A percentile compares a stretch with the other conserved stretches of the same genome.
These are phyloP conservation scores for Arabidopsis suecica DNA, from an alignment of 345 rosid genomes.

Conservation along the genomic window DNA sequence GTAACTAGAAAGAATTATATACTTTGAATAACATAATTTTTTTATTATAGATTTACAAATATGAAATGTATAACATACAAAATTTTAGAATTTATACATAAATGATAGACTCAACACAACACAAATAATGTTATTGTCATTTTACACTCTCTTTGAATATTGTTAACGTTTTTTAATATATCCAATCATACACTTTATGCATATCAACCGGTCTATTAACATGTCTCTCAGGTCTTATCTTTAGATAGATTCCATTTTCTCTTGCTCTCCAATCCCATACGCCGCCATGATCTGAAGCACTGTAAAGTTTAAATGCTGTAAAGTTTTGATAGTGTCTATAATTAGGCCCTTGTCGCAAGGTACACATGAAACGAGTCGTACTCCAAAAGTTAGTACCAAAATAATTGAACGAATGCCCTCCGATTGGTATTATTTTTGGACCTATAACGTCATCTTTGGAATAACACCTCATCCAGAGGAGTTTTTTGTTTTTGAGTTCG, in stretches of 20 bases:
- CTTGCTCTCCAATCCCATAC: slow-evolving; percentile 41
- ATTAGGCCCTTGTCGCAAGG: slow-evolving; percentile 19
- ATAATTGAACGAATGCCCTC: background rate
- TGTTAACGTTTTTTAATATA: background rate
- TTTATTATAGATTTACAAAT: background rate
- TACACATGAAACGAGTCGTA: slow-evolving; percentile 26
- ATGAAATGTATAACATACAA: background rate
- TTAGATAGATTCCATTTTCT: slow-evolving; percentile 14
- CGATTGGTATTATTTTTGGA: background rate
- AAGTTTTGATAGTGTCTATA: slow-evolving; percentile 3
- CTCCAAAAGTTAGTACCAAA: background rate
- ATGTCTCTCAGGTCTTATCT: background rate
- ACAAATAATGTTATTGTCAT: background rate
- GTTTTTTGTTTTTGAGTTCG: slow-evolving; percentile 25
- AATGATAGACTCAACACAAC: background rate
- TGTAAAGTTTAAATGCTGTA: slow-evolving; percentile 3
- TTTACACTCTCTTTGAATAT: background rate
- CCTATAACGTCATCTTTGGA: slow-evolving; percentile 2
- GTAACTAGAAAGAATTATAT: background rate
- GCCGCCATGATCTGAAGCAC: background rate
- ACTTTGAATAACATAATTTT: background rate
- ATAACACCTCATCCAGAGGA: background rate
- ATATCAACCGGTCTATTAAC: background rate
- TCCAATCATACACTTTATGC: background rate
- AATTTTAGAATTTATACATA: background rate